These are phyloP conservation scores for Nitzschia sp. DNA, from an alignment of 108 stramenopile species.

Conservation along the genomic window DNA sequence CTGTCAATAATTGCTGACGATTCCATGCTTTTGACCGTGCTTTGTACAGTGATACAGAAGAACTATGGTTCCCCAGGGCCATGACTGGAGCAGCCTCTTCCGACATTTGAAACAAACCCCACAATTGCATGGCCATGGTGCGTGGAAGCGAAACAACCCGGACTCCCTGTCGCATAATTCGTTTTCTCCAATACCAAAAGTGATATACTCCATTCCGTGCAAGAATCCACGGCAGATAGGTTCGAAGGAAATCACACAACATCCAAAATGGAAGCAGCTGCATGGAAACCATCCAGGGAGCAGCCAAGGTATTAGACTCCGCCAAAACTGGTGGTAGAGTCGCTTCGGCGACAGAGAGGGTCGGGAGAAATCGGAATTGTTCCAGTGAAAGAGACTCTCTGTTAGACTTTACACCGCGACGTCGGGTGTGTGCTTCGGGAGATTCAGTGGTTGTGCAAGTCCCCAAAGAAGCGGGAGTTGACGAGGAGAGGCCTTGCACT, in stretches of 20 bases:
- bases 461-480: neutral
- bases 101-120: too few species aligned
- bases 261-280: neutral
- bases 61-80: neutral
- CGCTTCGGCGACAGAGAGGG: neutral
- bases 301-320: neutral
- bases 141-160: too few species aligned
- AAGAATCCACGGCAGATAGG: conserved; percentile 3
- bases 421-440: neutral
- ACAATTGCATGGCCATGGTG: too few species aligned
- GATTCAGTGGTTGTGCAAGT: too few species aligned
- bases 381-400: neutral
- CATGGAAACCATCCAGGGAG: neutral
- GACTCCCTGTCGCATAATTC: too few species aligned
- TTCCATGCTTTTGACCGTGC: neutral
- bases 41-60: neutral
- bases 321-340: neutral
- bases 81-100: neutral
- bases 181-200: conserved; percentile 1
- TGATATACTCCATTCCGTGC: neutral
- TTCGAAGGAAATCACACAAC: conserved; percentile 9
- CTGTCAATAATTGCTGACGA: neutral
- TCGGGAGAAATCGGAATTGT: neutral
- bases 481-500: conserved; percentile 5
- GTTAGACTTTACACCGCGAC: neutral